Evolutionary conservation across 352 stramenopile species (phyloP), one percentile per base, ranked within the genome.

Genomic region (Globisporangium polare): DNA sequence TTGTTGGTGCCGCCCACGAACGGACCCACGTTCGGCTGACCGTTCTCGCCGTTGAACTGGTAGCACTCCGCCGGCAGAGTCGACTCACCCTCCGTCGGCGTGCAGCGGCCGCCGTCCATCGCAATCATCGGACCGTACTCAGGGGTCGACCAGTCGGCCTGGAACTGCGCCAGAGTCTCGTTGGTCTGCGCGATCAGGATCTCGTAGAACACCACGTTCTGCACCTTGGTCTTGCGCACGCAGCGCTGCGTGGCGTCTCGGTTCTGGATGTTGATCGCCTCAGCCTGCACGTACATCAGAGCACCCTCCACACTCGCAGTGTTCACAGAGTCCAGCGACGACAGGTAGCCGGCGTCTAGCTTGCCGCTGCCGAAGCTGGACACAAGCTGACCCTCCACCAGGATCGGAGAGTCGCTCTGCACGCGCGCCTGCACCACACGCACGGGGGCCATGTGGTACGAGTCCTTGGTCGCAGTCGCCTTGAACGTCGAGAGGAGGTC

Each of bases 261-360:
- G 12, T 71, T 65, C 43, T 83, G 75, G 24, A 76, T 35, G 62
- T 94, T 88, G 69, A 94, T 94, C 17, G 80, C 80, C 39, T 94
- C 84, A 1, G 82, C 81, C 66, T 92, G 82, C 5, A 94, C 81
- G 55, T 88, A 94, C 78, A 92, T 90, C 46, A 94, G 71, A 4
- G 80, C 73, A 18, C 85, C 85, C 27, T 92, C 82, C 0, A 94
- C 80, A 0, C 62, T 78, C 18, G 82, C 85, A 5, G 80, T 88
- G 67, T 94, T 94, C 58, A 94, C 83, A 2, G 33, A 53, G 68
- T 94, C 82, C 58, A 92, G 73, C 10, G 60, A 71, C 42, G 77
- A 79, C 15, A 80, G 46, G 70, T 92, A 92, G 0, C 80, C 83
- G 13, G 73, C 72, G 10, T 80, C 67, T 8, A 89, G 72, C 7